These are phyloP conservation scores for Epichloe brachyelytri DNA, from an alignment of 2,329 filamentous ascomycete genomes.

Conservation along the genomic window DNA sequence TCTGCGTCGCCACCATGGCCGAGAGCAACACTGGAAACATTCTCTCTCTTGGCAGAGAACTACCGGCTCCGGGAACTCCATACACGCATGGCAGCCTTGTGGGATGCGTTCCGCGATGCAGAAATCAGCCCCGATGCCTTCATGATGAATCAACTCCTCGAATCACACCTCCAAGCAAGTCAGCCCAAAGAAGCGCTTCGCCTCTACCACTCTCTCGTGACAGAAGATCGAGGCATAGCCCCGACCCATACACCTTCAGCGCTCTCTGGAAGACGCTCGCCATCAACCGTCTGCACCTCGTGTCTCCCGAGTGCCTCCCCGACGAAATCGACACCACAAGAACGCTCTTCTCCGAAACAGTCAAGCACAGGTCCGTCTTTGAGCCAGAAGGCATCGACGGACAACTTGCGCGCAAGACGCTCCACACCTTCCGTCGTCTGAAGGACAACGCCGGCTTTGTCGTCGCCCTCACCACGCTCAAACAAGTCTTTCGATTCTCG, in stretches of 20 bases:
- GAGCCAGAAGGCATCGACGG: conserved; percentile 29
- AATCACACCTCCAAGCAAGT: conserved; percentile 49
- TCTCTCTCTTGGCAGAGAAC: conserved; percentile 59
- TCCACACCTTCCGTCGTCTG: conserved; percentile 37
- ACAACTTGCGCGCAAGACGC: conserved; percentile 34
- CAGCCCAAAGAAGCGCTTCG: conserved; percentile 39
- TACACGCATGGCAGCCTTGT: conserved; percentile 44
- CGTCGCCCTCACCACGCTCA: conserved; percentile 31
- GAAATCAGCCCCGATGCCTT: conserved; percentile 57
- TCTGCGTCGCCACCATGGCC: conserved; percentile 24
- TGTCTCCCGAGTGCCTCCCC: conserved; percentile 17
- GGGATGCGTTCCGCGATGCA: conserved; percentile 47
- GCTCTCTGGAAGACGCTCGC: conserved; percentile 50
- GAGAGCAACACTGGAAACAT: conserved; percentile 62
- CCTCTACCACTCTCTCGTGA: conserved; percentile 42
- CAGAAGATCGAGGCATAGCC: conserved; percentile 29
- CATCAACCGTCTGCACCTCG: conserved; percentile 33
- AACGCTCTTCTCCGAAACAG: conserved; percentile 33
- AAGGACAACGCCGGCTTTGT: conserved; percentile 31
- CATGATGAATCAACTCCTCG: conserved; percentile 69
- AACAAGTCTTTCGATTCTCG: conserved; percentile 29
- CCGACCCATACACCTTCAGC: conserved; percentile 57
- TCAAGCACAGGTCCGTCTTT: conserved; percentile 35
- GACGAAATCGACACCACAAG: conserved; percentile 24
- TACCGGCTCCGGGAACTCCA: conserved; percentile 52